A percentile compares a stretch with the other conserved stretches of the same genome.
Conservation (phyloP, 1,284 basidiomycete species). For the Peniophora sp. region DNA sequence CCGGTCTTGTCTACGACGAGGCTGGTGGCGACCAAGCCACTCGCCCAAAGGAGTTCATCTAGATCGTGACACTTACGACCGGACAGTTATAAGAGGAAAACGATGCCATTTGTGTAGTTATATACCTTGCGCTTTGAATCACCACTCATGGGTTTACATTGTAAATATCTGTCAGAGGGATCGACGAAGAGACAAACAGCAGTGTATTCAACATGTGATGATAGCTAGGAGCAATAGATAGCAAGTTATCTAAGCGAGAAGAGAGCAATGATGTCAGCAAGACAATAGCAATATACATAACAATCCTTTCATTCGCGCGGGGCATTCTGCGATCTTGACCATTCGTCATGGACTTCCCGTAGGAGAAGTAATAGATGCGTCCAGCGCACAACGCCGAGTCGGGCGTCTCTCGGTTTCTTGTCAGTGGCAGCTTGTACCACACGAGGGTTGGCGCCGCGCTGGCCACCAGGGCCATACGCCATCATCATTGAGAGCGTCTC, state of each 20-base stretch:
- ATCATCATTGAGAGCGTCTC: too few relatives aligned
- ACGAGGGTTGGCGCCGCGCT: too few relatives aligned
- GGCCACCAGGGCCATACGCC: too few relatives aligned
- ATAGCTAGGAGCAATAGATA: background rate
- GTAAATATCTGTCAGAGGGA: background rate
- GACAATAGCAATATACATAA: too few relatives aligned
- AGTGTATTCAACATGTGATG: conserved; percentile 1
- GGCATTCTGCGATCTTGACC: background rate
- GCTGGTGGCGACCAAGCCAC: conserved; percentile 61
- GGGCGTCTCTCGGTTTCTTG: too few relatives aligned
- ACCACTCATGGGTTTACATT: background rate
- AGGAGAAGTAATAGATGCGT: too few relatives aligned
- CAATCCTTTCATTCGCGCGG: background rate
- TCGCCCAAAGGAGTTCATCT: conserved; percentile 66
- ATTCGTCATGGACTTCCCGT: background rate
- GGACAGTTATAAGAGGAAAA: too few relatives aligned
- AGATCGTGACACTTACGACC: background rate
- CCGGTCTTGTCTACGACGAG: conserved; percentile 76
- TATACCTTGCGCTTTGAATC: background rate
- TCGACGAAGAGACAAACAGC: background rate
- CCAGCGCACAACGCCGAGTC: too few relatives aligned
- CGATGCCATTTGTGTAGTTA: background rate
- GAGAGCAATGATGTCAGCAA: too few relatives aligned
- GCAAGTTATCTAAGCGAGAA: too few relatives aligned
- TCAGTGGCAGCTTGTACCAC: too few relatives aligned